A percentile compares a stretch with the other conserved stretches of the same genome.
Evolutionary conservation across 495 filamentous ascomycete genomes (phyloP).

Genomic region (Hyaloscypha variabilis): DNA sequence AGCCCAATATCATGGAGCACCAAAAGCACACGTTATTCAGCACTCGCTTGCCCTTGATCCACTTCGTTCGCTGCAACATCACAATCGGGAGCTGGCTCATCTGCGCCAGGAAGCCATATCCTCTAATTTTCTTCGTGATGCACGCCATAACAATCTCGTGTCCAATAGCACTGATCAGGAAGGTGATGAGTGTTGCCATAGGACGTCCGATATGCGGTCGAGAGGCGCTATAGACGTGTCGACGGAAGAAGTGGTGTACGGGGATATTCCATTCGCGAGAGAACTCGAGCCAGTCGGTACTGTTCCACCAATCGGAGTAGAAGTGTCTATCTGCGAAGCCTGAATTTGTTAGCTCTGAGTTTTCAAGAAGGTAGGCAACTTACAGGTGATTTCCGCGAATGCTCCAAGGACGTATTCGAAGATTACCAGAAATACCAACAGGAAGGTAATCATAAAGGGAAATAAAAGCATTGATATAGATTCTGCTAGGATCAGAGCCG

Average conservation of each 20-base stretch:
- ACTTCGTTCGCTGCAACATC: slow-evolving; percentile 79
- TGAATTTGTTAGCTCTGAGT: slow-evolving; percentile 6
- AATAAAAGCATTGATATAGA: slow-evolving; percentile 93
- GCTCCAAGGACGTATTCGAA: slow-evolving; percentile 97
- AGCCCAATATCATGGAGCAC: slow-evolving; percentile 90
- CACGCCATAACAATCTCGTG: slow-evolving; percentile 98
- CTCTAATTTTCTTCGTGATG: slow-evolving; percentile 94
- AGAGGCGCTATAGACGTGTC: slow-evolving; percentile 89
- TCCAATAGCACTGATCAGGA: slow-evolving; percentile 83
- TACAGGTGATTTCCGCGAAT: slow-evolving; percentile 88
- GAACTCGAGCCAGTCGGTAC: slow-evolving; percentile 91
- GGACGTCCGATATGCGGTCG: slow-evolving; percentile 73
- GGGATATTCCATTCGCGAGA: slow-evolving; percentile 97
- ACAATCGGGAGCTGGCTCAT: slow-evolving; percentile 97
- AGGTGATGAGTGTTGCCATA: slow-evolving; percentile 87
- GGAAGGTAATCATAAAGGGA: slow-evolving; percentile 95
- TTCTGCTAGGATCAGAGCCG: slow-evolving; percentile 79
- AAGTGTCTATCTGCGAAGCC: slow-evolving; percentile 90
- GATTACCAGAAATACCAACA: slow-evolving; percentile 94
- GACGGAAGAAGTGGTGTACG: slow-evolving; percentile 95
- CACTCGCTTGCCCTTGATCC: slow-evolving; percentile 70
- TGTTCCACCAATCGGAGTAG: slow-evolving; percentile 97
- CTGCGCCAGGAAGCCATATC: slow-evolving; percentile 91
- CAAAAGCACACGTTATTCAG: slow-evolving; percentile 95
- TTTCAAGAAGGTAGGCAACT: not conserved